phyloP scores from a whole-genome alignment of 1,284 basidiomycete genomes.

The Lentinula novae-zelandiae region DNA sequence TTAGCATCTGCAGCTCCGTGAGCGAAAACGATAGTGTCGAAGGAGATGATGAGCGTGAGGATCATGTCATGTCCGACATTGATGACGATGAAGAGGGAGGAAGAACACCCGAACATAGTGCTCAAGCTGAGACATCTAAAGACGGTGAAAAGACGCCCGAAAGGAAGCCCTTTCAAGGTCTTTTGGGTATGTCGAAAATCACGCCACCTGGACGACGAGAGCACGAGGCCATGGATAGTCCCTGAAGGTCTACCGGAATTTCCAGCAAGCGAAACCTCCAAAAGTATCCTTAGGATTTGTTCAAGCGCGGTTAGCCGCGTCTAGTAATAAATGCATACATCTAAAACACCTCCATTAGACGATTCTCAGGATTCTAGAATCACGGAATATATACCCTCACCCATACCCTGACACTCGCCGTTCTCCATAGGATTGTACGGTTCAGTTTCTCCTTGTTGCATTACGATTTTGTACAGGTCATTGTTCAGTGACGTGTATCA shows the following conservation, averaged over 20 bases:
- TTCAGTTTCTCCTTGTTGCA: background rate
- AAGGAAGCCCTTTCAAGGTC: background rate
- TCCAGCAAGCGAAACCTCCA: background rate
- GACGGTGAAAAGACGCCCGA: conserved; percentile 12
- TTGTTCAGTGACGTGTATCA: background rate
- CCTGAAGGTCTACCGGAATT: background rate
- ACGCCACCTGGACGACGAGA: background rate
- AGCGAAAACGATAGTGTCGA: conserved; percentile 21
- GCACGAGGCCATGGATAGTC: background rate
- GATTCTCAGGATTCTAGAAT: background rate
- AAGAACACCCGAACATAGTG: conserved; percentile 1
- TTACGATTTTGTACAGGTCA: background rate
- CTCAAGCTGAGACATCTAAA: background rate
- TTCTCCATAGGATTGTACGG: background rate
- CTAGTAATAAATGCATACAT: background rate
- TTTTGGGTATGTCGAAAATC: conserved; percentile 5
- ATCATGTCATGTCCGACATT: background rate
- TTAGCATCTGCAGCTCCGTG: conserved; percentile 26
- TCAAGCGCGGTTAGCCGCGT: conserved; percentile 1
- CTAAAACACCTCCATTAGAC: background rate
- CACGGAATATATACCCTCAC: conserved; percentile 9
- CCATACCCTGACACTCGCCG: background rate
- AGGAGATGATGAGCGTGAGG: conserved; percentile 16
- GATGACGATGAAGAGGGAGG: conserved; percentile 5
- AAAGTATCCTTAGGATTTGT: conserved; percentile 2